Base-by-base conservation (phyloP, 805 yeast species). In the Kazachstania bromeliacearum region DNA sequence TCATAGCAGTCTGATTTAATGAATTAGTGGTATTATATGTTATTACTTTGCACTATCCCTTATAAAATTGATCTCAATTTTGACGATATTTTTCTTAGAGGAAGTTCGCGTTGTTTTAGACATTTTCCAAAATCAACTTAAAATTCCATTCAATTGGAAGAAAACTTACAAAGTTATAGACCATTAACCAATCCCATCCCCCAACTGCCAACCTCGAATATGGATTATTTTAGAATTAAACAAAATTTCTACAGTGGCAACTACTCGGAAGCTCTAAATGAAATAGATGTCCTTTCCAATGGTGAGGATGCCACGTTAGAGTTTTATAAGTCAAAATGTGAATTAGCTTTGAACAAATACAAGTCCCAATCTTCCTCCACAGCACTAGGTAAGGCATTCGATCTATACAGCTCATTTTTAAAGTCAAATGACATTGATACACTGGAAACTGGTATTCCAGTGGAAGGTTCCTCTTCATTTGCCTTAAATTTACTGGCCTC, bases 191-290 rank as follows among this genome's bases (percentile, higher is more conserved):
- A n/a, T n/a, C n/a, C n/a, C n/a, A n/a, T n/a, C 8, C n/a, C 13
- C 24, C 19, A 24, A 16, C n/a, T n/a, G n/a, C n/a, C n/a, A n/a
- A n/a, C n/a, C n/a, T n/a, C n/a, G n/a, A n/a, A 10, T 28, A 45
- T 52, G 54, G 80, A 75, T 47, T 63, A 73, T 25, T 77, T 67
- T 55, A 67, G 66, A 13, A 55, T 77, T 18, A 68, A 74, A 45
- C 78, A 74, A 48, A 73, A 71, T 40, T 78, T 75, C 59, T 77
- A 70, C 55, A 71, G 80, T 9, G 75, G 77, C 34, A 77, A 75
- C 47, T 73, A 67, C 51, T 50, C 60, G 9, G 63, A 67, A 46
- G 73, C 71, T 3, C 47, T 62, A 31, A 51, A 61, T 5, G 64
- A 67, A 25, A 38, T 63, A 23, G 64, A 59, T 5, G 70, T 62